Evolutionary conservation across 192 early-diverging fungal genomes (phyloP), one percentile per base, ranked within the genome.

Genomic region (Gorgonomyces haynaldii): DNA sequence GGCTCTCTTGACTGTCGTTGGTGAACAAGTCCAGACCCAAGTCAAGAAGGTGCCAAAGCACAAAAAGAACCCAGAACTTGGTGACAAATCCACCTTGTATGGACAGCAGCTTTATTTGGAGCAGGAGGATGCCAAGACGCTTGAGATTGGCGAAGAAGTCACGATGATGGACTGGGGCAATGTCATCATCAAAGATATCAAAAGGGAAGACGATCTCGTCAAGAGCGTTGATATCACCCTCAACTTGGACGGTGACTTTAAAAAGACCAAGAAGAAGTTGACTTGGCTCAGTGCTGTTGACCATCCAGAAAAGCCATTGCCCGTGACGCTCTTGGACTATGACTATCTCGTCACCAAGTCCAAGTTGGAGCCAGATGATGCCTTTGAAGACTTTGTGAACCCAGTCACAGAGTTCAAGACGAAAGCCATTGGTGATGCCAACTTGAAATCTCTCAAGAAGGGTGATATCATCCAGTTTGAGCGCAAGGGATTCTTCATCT

Each of bases 161-260:
- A 99, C 96, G 26, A 67, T 99, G 46, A 97, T 99, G 93, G 93
- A 96, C 73, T 99, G 96, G 96, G 96, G 96, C 32, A 99, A 99
- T 63, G 90, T 84, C 6, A 74, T 96, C 58, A 81, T 99, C 47
- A 70, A 82, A 45, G 58, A 67, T 9, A 75, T 97, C 45, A 62
- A 81, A 39, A 78, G 79, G 66, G 20, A 34, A 22, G 61, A 27
- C 0, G 73, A 73, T 41, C 45, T 64, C 15, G 83, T 96, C 15
- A 69, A 56, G 0, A 44, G 37, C 17, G 63, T 91, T 16, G 71
- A 79, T 19, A 54, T 91, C 40, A 70, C 77, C 37, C 61, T 97
- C 37, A 81, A 97, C 59, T 76, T 95, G 46, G 85, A 81, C 26
- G 91, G 91, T 43, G 93, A 99, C 61, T 93, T 94, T 57, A 97